Percentiles rank a stretch among this genome's conserved stretches.
These are phyloP conservation scores for Colletotrichum truncatum DNA, from an alignment of 2,329 filamentous ascomycete genomes.

Conservation along the genomic window DNA sequence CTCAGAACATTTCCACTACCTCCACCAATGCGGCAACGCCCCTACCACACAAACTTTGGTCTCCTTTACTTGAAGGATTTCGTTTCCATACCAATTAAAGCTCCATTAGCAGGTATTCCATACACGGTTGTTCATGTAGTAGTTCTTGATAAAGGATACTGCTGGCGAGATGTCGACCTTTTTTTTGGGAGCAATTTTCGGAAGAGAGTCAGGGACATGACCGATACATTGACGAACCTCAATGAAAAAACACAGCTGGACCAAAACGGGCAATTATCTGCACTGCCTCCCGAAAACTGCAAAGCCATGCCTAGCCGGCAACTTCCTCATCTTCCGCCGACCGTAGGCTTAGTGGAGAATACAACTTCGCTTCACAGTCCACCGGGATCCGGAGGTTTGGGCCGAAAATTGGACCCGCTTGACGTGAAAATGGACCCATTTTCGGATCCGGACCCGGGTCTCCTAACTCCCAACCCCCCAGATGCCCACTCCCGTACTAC, in stretches of 20 bases:
- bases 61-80: neutral
- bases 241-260: too few relatives aligned
- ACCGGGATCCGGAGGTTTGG: neutral
- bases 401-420: too few relatives aligned
- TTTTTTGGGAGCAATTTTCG: neutral
- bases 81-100: neutral
- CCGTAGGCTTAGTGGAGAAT: neutral
- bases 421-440: too few relatives aligned
- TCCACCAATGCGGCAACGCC: neutral
- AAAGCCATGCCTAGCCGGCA: too few relatives aligned
- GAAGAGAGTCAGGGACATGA: neutral
- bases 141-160: neutral
- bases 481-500: neutral
- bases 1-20: neutral
- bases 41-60: neutral
- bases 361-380: neutral
- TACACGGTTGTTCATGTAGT: neutral
- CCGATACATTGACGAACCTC: neutral
- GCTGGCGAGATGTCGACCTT: neutral
- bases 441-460: neutral
- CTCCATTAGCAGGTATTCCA: neutral
- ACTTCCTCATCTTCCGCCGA: too few relatives aligned
- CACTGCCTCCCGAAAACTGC: too few relatives aligned
- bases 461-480: neutral
- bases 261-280: too few relatives aligned